Evolutionary conservation across 2,329 filamentous ascomycete species (phyloP).

Genomic region (Cladophialophora psammophila): DNA sequence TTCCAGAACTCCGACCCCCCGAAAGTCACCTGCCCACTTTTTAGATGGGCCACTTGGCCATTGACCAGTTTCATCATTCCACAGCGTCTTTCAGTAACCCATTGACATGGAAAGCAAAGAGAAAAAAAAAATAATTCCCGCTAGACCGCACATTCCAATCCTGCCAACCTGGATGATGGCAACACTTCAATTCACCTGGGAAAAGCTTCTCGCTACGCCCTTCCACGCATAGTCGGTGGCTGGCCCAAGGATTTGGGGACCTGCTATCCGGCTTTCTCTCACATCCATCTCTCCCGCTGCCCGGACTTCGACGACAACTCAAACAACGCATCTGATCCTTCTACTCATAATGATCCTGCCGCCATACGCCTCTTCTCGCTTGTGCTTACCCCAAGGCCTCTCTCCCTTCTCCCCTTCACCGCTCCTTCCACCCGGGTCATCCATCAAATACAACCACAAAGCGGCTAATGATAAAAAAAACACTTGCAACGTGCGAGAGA

Average conservation of each 20-base stretch:
- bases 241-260: background rate
- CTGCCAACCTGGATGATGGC: background rate
- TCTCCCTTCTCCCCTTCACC: conserved; percentile 3
- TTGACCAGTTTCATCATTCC: background rate
- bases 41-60: background rate
- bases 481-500: background rate
- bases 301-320: background rate
- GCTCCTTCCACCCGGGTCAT: conserved; percentile 4
- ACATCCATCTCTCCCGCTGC: background rate
- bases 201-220: background rate
- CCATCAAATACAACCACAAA: background rate
- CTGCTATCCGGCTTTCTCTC: background rate
- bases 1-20: conserved; percentile 30
- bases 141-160: background rate
- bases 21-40: conserved; percentile 6
- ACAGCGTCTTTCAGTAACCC: background rate
- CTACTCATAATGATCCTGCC: background rate
- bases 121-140: background rate
- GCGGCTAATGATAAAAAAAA: background rate
- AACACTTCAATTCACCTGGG: background rate
- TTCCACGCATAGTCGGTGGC: background rate
- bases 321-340: background rate
- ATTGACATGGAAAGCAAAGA: background rate
- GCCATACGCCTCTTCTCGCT: conserved; percentile 9
- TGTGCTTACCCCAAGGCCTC: conserved; percentile 12